Conservation (phyloP, 2,329 filamentous ascomycete species). For the Ascochyta clinopodiicola region DNA sequence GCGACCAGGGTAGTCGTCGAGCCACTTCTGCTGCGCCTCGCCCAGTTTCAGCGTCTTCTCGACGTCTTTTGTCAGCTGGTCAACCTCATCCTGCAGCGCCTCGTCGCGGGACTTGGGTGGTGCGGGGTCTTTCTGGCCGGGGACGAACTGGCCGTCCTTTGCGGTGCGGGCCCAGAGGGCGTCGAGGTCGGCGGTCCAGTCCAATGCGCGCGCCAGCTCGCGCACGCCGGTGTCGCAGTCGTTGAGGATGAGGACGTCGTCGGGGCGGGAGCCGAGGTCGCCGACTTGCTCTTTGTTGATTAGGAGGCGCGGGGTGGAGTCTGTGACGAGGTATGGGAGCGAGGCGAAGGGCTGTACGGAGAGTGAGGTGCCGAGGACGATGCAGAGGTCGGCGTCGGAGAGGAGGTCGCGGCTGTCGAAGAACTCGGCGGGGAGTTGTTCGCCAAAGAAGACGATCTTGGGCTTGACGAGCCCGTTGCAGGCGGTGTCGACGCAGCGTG, state of each 20-base stretch:
- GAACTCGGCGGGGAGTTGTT: slow-evolving; percentile 71
- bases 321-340: slow-evolving; percentile 69
- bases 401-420: slow-evolving; percentile 64
- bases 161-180: slow-evolving; percentile 73
- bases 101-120: slow-evolving; percentile 60
- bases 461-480: slow-evolving; percentile 88
- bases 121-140: slow-evolving; percentile 45
- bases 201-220: slow-evolving; percentile 77
- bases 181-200: slow-evolving; percentile 87
- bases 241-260: slow-evolving; percentile 84
- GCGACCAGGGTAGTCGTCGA: slow-evolving; percentile 41
- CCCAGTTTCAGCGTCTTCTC: slow-evolving; percentile 58
- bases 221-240: slow-evolving; percentile 84
- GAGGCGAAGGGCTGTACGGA: slow-evolving; percentile 88
- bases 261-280: slow-evolving; percentile 73
- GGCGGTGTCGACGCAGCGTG: slow-evolving; percentile 65
- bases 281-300: slow-evolving; percentile 90
- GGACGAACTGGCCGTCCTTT: slow-evolving; percentile 46
- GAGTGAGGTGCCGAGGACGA: slow-evolving; percentile 89
- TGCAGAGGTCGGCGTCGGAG: slow-evolving; percentile 73
- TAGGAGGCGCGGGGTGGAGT: slow-evolving; percentile 75
- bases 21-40: slow-evolving; percentile 41
- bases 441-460: slow-evolving; percentile 94
- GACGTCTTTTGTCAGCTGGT: slow-evolving; percentile 64
- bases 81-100: slow-evolving; percentile 62